Evolutionary conservation across 1,284 basidiomycete genomes (phyloP).

Genomic region (Cryptococcus neoformans): DNA sequence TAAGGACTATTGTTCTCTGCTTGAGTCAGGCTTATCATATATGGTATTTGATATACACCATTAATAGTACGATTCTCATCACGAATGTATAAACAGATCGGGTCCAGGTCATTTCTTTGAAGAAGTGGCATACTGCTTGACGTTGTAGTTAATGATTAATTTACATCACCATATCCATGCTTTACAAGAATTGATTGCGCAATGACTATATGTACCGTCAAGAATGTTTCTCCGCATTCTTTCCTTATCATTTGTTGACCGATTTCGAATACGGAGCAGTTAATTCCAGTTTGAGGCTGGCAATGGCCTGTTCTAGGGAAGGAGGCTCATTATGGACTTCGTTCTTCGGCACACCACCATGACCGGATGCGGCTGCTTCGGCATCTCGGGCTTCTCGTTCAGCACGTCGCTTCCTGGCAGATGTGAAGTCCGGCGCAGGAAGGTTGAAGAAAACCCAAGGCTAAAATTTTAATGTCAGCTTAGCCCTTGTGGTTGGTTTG

Average conservation of each 20-base stretch:
- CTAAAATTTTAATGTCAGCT: constrained; percentile 1
- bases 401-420: constrained; percentile 49
- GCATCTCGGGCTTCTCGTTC: constrained; percentile 52
- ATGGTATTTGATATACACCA: too few species aligned
- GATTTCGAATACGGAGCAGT: not conserved
- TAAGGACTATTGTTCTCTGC: too few species aligned
- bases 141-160: too few species aligned
- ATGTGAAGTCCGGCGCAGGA: constrained; percentile 56
- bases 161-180: too few species aligned
- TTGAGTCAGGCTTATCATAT: too few species aligned
- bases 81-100: too few species aligned
- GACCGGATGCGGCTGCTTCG: constrained; percentile 53
- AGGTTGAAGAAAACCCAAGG: constrained; percentile 48
- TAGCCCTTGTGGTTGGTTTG: not conserved
- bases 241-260: too few species aligned
- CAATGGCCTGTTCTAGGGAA: constrained; percentile 34
- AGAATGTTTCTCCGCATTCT: not conserved
- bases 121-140: too few species aligned
- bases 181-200: too few species aligned
- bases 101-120: too few species aligned
- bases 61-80: too few species aligned
- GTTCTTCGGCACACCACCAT: constrained; percentile 32
- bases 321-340: constrained; percentile 36
- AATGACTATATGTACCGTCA: not conserved
- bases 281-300: constrained; percentile 26